Conservation (phyloP, 306 rosid species). For the Quercus variabilis region DNA sequence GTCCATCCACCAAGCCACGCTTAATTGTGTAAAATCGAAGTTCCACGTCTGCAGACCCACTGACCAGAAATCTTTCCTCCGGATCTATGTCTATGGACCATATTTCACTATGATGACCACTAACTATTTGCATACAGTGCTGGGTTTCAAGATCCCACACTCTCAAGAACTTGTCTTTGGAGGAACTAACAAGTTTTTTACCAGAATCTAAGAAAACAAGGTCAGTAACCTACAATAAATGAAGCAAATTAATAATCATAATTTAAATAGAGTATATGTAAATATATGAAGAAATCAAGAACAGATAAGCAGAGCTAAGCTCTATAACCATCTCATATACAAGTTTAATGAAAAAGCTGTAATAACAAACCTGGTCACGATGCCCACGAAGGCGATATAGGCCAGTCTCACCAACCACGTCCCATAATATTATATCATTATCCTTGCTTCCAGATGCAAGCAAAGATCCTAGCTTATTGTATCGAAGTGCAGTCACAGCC, state of each 20-base stretch:
- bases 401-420: conserved; percentile 78
- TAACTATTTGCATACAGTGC: conserved; percentile 90
- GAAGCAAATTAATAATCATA: conserved; percentile 6
- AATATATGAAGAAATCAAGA: background rate
- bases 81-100: conserved; percentile 85
- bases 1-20: conserved; percentile 47
- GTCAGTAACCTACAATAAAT: conserved; percentile 73
- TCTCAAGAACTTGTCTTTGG: conserved; percentile 91
- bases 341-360: background rate
- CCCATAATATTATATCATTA: conserved; percentile 84
- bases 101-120: conserved; percentile 94
- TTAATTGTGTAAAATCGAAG: conserved; percentile 72
- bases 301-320: background rate
- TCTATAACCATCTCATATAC: background rate
- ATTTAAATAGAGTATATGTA: background rate
- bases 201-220: conserved; percentile 69
- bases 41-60: conserved; percentile 87
- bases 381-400: conserved; percentile 93
- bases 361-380: conserved; percentile 64
- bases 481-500: conserved; percentile 77
- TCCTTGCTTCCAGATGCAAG: conserved; percentile 97
- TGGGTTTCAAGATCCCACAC: conserved; percentile 99
- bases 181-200: conserved; percentile 80
- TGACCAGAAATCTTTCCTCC: conserved; percentile 67
- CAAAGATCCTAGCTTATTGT: conserved; percentile 63